Evolutionary conservation across 2,329 filamentous ascomycete genomes (phyloP).

Genomic region (Diplodia scrobiculata): DNA sequence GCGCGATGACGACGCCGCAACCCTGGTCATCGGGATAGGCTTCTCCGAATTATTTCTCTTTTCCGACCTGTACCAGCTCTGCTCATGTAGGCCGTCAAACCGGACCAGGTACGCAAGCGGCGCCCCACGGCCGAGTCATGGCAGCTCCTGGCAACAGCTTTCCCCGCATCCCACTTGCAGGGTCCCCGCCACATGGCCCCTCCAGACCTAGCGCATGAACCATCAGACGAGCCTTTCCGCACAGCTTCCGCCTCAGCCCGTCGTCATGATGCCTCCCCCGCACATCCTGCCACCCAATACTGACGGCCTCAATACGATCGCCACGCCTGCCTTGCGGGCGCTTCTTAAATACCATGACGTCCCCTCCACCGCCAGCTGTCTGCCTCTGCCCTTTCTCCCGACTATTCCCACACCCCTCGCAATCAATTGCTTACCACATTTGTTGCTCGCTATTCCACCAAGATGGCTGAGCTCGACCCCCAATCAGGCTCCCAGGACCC

Average conservation of each 20-base stretch:
- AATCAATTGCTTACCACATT: background rate
- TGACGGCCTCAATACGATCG: conserved; percentile 1
- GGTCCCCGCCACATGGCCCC: conserved; percentile 27
- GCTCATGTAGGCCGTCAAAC: background rate
- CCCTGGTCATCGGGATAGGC: background rate
- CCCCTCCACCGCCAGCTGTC: conserved; percentile 5
- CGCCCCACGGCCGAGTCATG: conserved; percentile 11
- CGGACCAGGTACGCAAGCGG: conserved; percentile 14
- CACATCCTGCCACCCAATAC: conserved; percentile 4
- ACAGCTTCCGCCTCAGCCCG: conserved; percentile 19
- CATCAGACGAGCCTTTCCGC: conserved; percentile 27
- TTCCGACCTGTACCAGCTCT: background rate
- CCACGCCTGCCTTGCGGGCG: background rate
- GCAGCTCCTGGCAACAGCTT: conserved; percentile 1
- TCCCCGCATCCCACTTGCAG: conserved; percentile 25
- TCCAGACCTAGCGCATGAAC: background rate
- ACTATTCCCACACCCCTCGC: background rate
- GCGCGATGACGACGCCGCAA: background rate
- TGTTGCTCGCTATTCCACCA: background rate
- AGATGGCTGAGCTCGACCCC: conserved; percentile 25
- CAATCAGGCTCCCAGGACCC: conserved; percentile 16
- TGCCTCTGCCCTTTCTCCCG: background rate
- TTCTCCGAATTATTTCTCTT: background rate
- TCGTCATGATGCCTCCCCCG: conserved; percentile 21
- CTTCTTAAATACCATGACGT: background rate